Percentiles rank a stretch among this genome's conserved stretches.
phyloP scores from a whole-genome alignment of 495 filamentous ascomycete genomes.

The Parathielavia hyrcaniae region DNA sequence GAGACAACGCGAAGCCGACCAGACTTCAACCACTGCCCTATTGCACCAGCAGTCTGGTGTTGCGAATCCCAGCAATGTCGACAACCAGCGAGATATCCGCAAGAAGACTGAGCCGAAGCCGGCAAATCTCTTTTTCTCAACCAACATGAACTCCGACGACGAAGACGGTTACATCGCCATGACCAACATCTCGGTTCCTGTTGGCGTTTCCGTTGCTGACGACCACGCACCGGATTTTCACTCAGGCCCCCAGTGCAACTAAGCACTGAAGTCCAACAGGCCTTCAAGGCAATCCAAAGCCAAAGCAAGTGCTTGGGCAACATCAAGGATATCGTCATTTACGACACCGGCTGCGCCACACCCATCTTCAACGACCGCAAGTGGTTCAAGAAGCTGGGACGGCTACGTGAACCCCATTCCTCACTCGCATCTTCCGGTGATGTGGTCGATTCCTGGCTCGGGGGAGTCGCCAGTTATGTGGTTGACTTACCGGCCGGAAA shows the following conservation, averaged over 20 bases:
- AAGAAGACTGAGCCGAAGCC: not conserved
- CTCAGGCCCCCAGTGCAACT: not conserved
- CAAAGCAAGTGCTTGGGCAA: too few species aligned
- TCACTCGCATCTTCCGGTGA: not conserved
- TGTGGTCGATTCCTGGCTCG: too few species aligned
- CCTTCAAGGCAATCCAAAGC: not conserved
- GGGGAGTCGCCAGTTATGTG: not conserved
- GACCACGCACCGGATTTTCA: not conserved
- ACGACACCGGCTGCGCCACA: not conserved
- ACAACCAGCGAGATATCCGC: too few species aligned
- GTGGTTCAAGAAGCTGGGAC: not conserved
- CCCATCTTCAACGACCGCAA: not conserved
- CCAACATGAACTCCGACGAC: not conserved
- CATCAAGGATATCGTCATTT: not conserved
- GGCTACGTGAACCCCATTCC: not conserved
- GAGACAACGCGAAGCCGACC: not conserved
- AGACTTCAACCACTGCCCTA: not conserved
- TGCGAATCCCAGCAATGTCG: not conserved
- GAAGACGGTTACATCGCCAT: not conserved
- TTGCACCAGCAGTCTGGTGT: conserved; percentile 1
- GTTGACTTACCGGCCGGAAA: not conserved
- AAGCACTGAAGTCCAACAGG: conserved; percentile 6
- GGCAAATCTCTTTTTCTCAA: not conserved
- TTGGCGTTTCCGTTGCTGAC: not conserved
- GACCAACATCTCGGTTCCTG: not conserved